Evolutionary conservation across 164 flowering plant species (phyloP), one percentile per base, ranked within the genome.

Genomic region (Pachysandra terminalis): DNA sequence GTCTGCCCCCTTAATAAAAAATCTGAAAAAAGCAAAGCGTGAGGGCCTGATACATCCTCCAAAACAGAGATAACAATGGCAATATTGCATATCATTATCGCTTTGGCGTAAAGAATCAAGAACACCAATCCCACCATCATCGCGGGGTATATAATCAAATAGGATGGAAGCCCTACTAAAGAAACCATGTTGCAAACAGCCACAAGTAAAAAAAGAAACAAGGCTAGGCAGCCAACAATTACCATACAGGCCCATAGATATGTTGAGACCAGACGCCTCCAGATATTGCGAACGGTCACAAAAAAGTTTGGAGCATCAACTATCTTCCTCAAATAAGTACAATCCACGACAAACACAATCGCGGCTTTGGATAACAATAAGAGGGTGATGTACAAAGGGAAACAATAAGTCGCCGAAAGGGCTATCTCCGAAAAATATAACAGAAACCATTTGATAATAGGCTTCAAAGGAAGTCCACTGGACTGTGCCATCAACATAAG

Each of bases 41-140:
- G 86, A 15, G 87, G 87, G 2, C 99, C 99, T 0, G 91, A 88
- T 35, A 83, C 90, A 79, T 91, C 93, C 81, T 93, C 99, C 83
- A 96, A 72, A 40, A 93, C 92, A 23, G 85, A 87, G 19, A 91
- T 84, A 27, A 91, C 97, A 68, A 85, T 74, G 7, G 86, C 92
- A 64, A 87, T 73, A 68, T 87, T 91, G 80, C 96, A 91, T 41
- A 93, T 75, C 23, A 93, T 86, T 32, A 87, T 81, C 16, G 86
- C 83, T 79, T 91, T 86, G 5, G 99, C 98, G 58, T 91, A 88
- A 52, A 83, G 72, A 17, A 93, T 75, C 0, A 95, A 87, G 77
- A 96, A 96, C 9, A 81, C 78, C 26, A 91, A 56, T 37, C 88
- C 97, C n/a, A 84, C 68, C 12, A 75, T 22, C 15, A 91, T 59